Evolutionary conservation across 2,329 filamentous ascomycete species (phyloP), one percentile per base, ranked within the genome.

Genomic region (Pseudogymnoascus sp.): DNA sequence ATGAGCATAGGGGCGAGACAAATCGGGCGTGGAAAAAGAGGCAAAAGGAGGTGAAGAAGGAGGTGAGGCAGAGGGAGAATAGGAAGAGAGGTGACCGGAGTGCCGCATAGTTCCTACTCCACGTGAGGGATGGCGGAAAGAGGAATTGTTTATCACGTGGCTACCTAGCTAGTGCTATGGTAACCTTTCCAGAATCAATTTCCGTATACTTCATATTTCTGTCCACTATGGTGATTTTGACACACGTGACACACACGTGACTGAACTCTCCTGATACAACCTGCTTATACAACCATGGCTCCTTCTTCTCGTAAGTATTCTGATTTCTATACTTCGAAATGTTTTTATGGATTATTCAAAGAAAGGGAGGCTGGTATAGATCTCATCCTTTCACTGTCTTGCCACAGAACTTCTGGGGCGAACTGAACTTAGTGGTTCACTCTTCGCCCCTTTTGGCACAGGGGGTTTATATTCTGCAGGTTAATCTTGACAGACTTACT

Each of bases 11-110:
- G 14, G 81, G 86, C 1, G 82, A 88, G 40, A 76, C 87, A 62
- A 89, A 87, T 70, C 76, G 82, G 62, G 83, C 84, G 13, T 89
- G 86, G 86, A 87, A 86, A 77, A 82, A 79, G 72, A 78, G 86
- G 63, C 79, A 83, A 67, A 87, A 87, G 77, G 75, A 80, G 65
- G 85, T 79, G 3, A 78, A 81, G 33, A 89, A 89, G 78, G 84
- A 87, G 74, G 87, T 85, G 77, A 79, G 86, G 59, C 86, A 88
- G 70, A 78, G 82, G 63, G 86, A 88, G 66, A 88, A 88, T 71
- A 82, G 81, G 70, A 80, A 82, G 35, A 77, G 82, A 63, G 80
- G 65, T 11, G 67, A 67, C 62, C 63, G 65, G 44, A 64, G 14
- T 29, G 35, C 16, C n/a, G 56, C 31, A 16, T 59, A 59, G 5